Evolutionary conservation across 2,329 filamentous ascomycete species (phyloP), one percentile per base, ranked within the genome.

Genomic region (Penicillium sp.): DNA sequence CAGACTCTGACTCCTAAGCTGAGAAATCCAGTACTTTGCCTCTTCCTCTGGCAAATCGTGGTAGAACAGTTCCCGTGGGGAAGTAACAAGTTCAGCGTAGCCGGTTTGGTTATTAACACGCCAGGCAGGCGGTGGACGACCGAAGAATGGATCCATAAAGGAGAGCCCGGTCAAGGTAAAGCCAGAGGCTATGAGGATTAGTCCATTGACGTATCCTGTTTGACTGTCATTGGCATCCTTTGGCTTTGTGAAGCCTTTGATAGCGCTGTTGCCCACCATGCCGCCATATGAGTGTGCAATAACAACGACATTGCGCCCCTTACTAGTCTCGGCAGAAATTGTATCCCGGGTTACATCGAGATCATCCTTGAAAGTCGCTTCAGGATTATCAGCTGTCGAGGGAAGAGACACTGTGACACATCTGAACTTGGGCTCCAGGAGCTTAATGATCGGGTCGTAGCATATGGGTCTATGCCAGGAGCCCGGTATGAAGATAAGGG

Each of bases 241-340:
- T 33, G 59, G 54, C 35, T 64, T 55, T 0, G 79, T 68, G 51
- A 83, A 70, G 6, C 74, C 79, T 59, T 78, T 79, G 64, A 82
- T 69, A 2, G 79, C 79, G 60, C 80, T 82, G 60, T 71, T 73
- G 44, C 77, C 80, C 1, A 81, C 77, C 43, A 78, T 72, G 22
- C 81, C 81, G 33, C 81, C 81, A 56, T 82, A 84, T 0, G 81
- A 82, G 67, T 84, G 81, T 1, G 73, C 76, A 3, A 82, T 65
- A 5, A 84, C 70, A 3, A 84, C 69, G 2, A 83, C 81, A 55
- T 83, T 67, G 22, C 65, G 71, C 1, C 78, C 78, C 7, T 71
- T 59, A 1, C 50, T 58, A 3, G 70, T 78, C 49, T 82, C 77
- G 4, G 50, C 55, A 1, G 60, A 41, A 11, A 82, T 78, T 0